A percentile compares a stretch with the other conserved stretches of the same genome.
phyloP scores from a whole-genome alignment of 176 grass and related monocot genomes.

The Musa acuminata region DNA sequence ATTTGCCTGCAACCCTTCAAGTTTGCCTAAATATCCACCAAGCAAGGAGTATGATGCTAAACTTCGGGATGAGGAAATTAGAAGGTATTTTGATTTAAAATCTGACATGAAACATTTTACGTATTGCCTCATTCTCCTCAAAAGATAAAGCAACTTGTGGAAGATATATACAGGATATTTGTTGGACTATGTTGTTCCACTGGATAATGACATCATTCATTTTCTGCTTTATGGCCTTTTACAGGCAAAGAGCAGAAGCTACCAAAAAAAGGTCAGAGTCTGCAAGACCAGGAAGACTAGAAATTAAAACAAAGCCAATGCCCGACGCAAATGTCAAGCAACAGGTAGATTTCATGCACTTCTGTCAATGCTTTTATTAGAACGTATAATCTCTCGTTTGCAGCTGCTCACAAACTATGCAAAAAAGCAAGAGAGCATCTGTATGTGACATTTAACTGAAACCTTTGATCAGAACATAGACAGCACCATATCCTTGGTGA shows the following conservation, averaged over 20 bases:
- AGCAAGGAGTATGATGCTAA: conserved; percentile 85
- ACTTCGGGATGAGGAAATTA: conserved; percentile 54
- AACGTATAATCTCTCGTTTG: no score
- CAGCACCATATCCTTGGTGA: no score
- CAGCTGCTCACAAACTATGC: no score
- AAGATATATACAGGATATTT: not conserved
- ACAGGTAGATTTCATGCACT: not conserved
- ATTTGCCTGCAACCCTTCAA: conserved; percentile 51
- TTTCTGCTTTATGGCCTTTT: not conserved
- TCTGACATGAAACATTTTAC: not conserved
- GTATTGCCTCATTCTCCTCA: not conserved
- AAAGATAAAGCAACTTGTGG: not conserved
- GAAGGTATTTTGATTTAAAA: conserved; percentile 12
- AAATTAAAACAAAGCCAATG: not conserved
- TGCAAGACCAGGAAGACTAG: not conserved
- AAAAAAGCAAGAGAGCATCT: no score
- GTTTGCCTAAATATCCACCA: conserved; percentile 66
- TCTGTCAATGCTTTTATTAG: no score
- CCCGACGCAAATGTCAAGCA: not conserved
- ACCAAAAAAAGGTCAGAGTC: not conserved
- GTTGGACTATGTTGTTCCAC: not conserved
- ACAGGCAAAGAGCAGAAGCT: not conserved
- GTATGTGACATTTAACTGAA: no score
- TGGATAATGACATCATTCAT: not conserved
- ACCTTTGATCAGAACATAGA: no score